phyloP scores from a whole-genome alignment of 108 stramenopile species.

The Skeletonema costatum region DNA sequence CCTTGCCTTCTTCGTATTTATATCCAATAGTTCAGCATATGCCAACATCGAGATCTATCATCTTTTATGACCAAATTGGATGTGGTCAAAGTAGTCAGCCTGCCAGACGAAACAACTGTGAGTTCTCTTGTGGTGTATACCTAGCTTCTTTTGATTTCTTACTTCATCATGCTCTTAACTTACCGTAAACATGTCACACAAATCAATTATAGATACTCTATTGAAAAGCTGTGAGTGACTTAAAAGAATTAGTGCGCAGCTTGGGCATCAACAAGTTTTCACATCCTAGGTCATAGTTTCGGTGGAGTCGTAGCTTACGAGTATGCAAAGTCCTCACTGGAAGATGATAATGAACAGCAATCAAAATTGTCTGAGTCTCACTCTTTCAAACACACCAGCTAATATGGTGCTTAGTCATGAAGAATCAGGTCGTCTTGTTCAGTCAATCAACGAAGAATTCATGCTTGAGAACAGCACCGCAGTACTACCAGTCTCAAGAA shows the following conservation, averaged over 20 bases:
- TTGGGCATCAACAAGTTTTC: slow-evolving; percentile 34
- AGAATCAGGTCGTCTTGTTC: slow-evolving; percentile 30
- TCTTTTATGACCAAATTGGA: slow-evolving; percentile 58
- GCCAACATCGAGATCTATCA: slow-evolving; percentile 43
- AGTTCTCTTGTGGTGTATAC: not conserved
- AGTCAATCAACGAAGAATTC: slow-evolving; percentile 24
- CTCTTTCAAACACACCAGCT: slow-evolving; percentile 38
- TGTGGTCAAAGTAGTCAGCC: slow-evolving; percentile 44
- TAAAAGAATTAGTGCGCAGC: slow-evolving; percentile 20
- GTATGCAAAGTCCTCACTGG: slow-evolving; percentile 20
- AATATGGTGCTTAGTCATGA: slow-evolving; percentile 42
- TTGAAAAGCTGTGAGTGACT: slow-evolving; percentile 37
- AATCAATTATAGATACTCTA: slow-evolving; percentile 37
- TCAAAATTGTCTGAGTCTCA: slow-evolving; percentile 30
- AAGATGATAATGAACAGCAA: not conserved
- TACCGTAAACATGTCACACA: not conserved
- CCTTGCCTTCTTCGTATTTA: slow-evolving; percentile 51
- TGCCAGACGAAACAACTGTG: slow-evolving; percentile 34
- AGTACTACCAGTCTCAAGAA: not conserved
- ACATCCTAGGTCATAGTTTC: slow-evolving; percentile 46
- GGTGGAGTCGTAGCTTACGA: slow-evolving; percentile 50
- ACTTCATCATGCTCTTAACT: not conserved
- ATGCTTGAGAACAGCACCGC: not conserved
- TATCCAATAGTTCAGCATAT: slow-evolving; percentile 42
- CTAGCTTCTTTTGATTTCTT: not conserved